Percentiles rank a stretch among this genome's conserved stretches.
Conservation (phyloP, 345 rosid species). For the Ricinus communis region DNA sequence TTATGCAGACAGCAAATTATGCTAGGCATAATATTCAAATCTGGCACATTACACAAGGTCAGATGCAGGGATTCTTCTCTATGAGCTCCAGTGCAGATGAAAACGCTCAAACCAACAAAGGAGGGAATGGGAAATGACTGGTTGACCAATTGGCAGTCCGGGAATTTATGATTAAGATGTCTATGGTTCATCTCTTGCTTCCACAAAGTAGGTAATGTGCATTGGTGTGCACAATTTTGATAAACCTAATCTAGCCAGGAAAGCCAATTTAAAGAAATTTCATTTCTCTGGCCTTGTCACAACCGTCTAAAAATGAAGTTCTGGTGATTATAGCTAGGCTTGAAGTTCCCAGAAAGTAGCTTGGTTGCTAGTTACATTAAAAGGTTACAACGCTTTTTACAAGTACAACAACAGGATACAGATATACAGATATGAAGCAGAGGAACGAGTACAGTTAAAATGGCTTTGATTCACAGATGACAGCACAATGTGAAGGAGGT, state of each 20-base stretch:
- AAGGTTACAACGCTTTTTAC: neutral
- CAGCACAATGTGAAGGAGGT: neutral
- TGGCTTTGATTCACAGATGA: neutral
- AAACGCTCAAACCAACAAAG: neutral
- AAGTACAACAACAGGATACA: neutral
- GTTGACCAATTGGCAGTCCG: neutral
- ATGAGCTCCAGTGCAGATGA: neutral
- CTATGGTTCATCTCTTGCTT: neutral
- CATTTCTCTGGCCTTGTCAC: neutral
- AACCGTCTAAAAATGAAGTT: neutral
- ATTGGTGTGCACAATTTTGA: too few species aligned
- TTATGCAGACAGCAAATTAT: constrained; percentile 6
- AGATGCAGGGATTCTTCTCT: neutral
- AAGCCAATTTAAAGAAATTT: neutral
- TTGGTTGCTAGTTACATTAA: neutral
- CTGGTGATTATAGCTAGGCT: neutral
- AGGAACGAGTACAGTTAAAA: neutral
- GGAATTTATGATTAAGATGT: neutral
- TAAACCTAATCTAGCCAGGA: too few species aligned
- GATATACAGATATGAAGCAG: neutral
- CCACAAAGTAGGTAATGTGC: neutral
- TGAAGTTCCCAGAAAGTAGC: neutral
- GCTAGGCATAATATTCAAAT: neutral
- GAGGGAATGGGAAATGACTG: neutral
- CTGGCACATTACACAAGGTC: neutral